Evolutionary conservation across 495 filamentous ascomycete species (phyloP).

Genomic region (Podospora anserina): DNA sequence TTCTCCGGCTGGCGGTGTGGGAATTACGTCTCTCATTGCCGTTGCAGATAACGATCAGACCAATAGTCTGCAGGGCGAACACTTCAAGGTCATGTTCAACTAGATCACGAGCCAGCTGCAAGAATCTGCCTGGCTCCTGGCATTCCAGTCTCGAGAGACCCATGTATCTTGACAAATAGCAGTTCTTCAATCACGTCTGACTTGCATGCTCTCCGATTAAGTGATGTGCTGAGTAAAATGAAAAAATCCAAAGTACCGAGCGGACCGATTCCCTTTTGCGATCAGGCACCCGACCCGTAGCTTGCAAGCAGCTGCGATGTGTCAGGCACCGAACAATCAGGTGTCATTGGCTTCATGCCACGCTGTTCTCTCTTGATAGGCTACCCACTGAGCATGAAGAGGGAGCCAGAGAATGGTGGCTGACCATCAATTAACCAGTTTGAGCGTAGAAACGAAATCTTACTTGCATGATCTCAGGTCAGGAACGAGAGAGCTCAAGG

Average conservation of each 20-base stretch:
- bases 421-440: no score
- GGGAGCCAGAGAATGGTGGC: no score
- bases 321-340: background rate
- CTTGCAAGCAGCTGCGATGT: background rate
- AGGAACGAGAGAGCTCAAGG: no score
- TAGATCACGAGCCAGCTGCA: background rate
- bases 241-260: background rate
- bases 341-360: no score
- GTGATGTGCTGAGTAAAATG: background rate
- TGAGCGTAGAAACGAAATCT: no score
- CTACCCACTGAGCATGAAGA: no score
- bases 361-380: no score
- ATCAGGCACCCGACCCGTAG: background rate
- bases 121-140: background rate
- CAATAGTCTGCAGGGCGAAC: background rate
- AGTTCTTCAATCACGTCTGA: background rate
- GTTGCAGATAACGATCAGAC: no score
- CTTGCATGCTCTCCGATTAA: background rate
- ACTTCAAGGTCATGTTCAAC: background rate
- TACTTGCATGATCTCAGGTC: no score
- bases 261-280: background rate
- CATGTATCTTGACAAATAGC: background rate
- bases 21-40: background rate
- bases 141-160: background rate
- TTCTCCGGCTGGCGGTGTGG: background rate